Base-by-base conservation (phyloP, 495 filamentous ascomycete genomes). In the Aspergillus egyptiacus region DNA sequence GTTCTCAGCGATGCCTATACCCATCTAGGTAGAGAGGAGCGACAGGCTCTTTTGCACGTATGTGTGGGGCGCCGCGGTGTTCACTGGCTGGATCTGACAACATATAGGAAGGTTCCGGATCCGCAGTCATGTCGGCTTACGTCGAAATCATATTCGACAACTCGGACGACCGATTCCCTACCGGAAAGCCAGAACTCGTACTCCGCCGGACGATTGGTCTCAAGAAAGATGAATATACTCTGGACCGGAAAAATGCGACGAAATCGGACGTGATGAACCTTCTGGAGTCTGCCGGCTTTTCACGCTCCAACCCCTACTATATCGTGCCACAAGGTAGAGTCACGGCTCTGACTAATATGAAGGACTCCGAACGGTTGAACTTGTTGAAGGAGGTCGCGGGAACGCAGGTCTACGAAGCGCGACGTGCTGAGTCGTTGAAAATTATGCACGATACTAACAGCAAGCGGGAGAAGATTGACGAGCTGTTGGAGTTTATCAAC, bases 131-230 rank as follows among this genome's bases (percentile, higher is more conserved):
- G 91, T 95, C 91, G 27, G 93, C 93, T 14, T 99, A 96, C 57
- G 93, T 99, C 48, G 93, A 99, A 68, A 87, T 99, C 55, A 93
- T 96, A 54, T 99, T 99, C 64, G 94, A 99, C 73, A 99, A 99
- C 64, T 86, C 78, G 45, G 91, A 97, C 63, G 89, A 93, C 57
- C 86, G 93, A 58, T 99, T 97, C 66, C 91, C 90, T 31, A 96
- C 91, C 10, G 91, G 89, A 47, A 91, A 88, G 57, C 81, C 88
- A 27, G 91, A 97, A 61, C 77, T 97, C 7, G 82, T 93, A 8
- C 76, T 99, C 20, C 81, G 93, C 39, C 85, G 93, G 17, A 97
- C 94, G 0, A 97, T 99, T 56, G 93, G 91, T 23, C 75, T 90
- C 43, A 97, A 99, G 69, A 98, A 99, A 70, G 93, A 99, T 57